phyloP scores from a whole-genome alignment of 2,329 filamentous ascomycete species.

The Ophiostoma quercus region DNA sequence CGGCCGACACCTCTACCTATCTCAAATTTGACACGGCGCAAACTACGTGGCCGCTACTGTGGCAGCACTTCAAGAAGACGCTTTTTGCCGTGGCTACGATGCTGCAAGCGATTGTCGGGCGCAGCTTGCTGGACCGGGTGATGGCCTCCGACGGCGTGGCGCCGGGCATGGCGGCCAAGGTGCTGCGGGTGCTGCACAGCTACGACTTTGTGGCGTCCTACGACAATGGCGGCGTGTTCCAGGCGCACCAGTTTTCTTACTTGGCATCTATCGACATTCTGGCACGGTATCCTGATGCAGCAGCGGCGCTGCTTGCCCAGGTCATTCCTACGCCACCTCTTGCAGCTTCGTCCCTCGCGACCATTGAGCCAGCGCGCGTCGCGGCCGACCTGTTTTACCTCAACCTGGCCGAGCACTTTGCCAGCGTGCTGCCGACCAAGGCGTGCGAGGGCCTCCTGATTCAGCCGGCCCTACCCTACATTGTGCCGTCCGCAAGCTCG shows the following conservation, averaged over 20 bases:
- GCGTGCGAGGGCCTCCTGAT: conserved; percentile 69
- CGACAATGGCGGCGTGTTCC: conserved; percentile 67
- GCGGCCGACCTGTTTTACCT: conserved; percentile 73
- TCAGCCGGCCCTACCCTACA: conserved; percentile 67
- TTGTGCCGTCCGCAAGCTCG: conserved; percentile 41
- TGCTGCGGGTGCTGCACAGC: conserved; percentile 68
- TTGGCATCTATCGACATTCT: conserved; percentile 78
- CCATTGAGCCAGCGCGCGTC: conserved; percentile 48
- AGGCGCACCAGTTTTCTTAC: conserved; percentile 79
- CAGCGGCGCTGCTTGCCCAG: conserved; percentile 60
- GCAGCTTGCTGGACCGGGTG: conserved; percentile 50
- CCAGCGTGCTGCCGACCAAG: conserved; percentile 59
- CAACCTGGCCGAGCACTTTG: conserved; percentile 78
- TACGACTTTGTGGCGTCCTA: conserved; percentile 77
- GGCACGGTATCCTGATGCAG: conserved; percentile 60
- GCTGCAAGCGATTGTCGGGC: conserved; percentile 66
- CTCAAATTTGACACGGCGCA: conserved; percentile 61
- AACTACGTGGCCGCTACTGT: conserved; percentile 64
- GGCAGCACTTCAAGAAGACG: conserved; percentile 68
- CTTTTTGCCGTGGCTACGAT: conserved; percentile 71
- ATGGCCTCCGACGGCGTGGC: conserved; percentile 46
- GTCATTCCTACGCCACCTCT: conserved; percentile 41
- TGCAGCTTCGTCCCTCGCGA: background rate
- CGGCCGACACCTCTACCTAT: conserved; percentile 50
- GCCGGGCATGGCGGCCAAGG: conserved; percentile 62